A percentile compares a stretch with the other conserved stretches of the same genome.
Conservation (phyloP, 768 basidiomycete species). For the Russula emetica region DNA sequence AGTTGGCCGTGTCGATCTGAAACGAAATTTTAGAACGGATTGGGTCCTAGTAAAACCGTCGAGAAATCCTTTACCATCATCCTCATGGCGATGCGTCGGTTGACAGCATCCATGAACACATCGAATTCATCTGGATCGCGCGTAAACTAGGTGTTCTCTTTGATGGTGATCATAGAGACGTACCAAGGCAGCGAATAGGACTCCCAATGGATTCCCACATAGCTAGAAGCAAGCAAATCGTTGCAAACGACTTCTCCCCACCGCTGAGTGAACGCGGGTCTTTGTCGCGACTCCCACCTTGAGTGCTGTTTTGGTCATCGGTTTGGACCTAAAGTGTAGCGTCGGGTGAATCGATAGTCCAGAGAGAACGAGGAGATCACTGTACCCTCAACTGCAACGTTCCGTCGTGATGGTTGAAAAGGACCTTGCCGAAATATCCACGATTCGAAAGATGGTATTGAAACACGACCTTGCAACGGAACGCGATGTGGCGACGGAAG, state of each 20-base stretch:
- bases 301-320: slow-evolving; percentile 67
- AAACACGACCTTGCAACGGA: slow-evolving; percentile 82
- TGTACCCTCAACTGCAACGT: slow-evolving; percentile 61
- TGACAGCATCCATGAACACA: slow-evolving; percentile 95
- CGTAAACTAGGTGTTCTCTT: slow-evolving; percentile 5
- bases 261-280: slow-evolving; percentile 85
- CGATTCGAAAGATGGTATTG: slow-evolving; percentile 76
- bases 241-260: slow-evolving; percentile 96
- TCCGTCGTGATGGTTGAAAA: slow-evolving; percentile 73
- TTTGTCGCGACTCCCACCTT: slow-evolving; percentile 58
- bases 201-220: slow-evolving; percentile 96
- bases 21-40: slow-evolving; percentile 19
- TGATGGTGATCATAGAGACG: slow-evolving; percentile 26
- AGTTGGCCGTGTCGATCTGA: slow-evolving; percentile 85
- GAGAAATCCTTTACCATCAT: slow-evolving; percentile 66
- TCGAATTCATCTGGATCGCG: slow-evolving; percentile 80
- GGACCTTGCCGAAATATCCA: slow-evolving; percentile 84
- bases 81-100: slow-evolving; percentile 88
- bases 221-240: slow-evolving; percentile 88
- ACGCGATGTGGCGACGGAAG: slow-evolving; percentile 84
- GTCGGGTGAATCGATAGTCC: neutral
- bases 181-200: slow-evolving; percentile 87
- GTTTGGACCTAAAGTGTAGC: slow-evolving; percentile 60
- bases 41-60: neutral
- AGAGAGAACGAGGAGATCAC: neutral